These are phyloP conservation scores for Elaphomyces granulatus DNA, from an alignment of 495 filamentous ascomycete genomes.

Conservation along the genomic window DNA sequence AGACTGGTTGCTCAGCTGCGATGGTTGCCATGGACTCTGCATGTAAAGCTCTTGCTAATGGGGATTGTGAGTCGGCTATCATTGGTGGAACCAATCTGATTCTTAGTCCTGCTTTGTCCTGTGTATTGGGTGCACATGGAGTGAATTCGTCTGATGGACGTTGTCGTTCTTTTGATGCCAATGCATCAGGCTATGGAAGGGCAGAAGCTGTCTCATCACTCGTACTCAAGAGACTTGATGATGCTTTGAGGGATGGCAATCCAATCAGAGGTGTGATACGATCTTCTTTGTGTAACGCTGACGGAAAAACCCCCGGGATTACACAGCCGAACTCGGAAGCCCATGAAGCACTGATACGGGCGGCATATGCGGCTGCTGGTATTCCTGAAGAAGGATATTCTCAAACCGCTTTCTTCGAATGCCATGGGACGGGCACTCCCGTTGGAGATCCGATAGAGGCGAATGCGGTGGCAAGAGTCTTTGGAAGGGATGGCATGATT, in stretches of 20 bases:
- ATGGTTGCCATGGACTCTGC: slow-evolving; percentile 17
- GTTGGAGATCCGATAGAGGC: slow-evolving; percentile 4
- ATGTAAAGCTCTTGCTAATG: slow-evolving; percentile 10
- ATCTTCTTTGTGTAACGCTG: slow-evolving; percentile 16
- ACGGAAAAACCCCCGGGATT: slow-evolving; percentile 16
- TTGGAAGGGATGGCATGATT: slow-evolving; percentile 4
- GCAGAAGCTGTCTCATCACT: slow-evolving; percentile 47
- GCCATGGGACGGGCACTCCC: slow-evolving; percentile 20
- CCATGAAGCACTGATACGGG: slow-evolving; percentile 22
- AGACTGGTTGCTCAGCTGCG: slow-evolving; percentile 20
- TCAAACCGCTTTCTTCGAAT: slow-evolving; percentile 18
- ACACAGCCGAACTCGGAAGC: slow-evolving; percentile 12
- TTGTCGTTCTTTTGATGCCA: slow-evolving; percentile 28
- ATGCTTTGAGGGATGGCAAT: slow-evolving; percentile 40
- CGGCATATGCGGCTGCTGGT: slow-evolving; percentile 19
- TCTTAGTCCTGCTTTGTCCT: slow-evolving; percentile 9
- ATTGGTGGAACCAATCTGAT: slow-evolving; percentile 34
- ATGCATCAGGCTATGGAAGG: slow-evolving; percentile 32
- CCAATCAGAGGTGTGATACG: slow-evolving; percentile 49
- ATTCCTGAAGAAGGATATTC: slow-evolving; percentile 13
- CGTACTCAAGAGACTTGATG: slow-evolving; percentile 44
- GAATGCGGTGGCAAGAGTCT: neutral
- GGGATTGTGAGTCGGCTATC: slow-evolving; percentile 24
- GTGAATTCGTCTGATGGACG: slow-evolving; percentile 14
- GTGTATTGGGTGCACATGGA: slow-evolving; percentile 6